Evolutionary conservation across 2,329 filamentous ascomycete species (phyloP).

Genomic region (Beauveria caledonica): DNA sequence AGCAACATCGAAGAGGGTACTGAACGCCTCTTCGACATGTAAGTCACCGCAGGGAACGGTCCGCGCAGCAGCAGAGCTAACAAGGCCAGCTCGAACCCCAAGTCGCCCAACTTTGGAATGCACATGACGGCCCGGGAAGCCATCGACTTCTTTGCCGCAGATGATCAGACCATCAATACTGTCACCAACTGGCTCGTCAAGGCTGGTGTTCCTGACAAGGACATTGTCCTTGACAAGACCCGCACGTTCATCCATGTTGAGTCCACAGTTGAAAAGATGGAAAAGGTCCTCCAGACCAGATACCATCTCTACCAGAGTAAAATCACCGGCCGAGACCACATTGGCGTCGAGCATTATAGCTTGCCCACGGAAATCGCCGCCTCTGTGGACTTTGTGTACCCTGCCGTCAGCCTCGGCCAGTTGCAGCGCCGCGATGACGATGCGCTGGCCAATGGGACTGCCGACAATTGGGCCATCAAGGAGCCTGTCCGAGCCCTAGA

Average conservation of each 20-base stretch:
- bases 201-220: slow-evolving; percentile 39
- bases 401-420: slow-evolving; percentile 29
- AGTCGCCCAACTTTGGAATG: slow-evolving; percentile 34
- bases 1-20: slow-evolving; percentile 35
- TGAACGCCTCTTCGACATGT: slow-evolving; percentile 32
- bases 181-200: slow-evolving; percentile 44
- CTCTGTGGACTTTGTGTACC: slow-evolving; percentile 33
- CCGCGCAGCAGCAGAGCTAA: neutral
- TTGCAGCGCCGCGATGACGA: neutral
- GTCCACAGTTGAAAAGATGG: slow-evolving; percentile 23
- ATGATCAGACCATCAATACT: slow-evolving; percentile 34
- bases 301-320: slow-evolving; percentile 42
- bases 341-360: slow-evolving; percentile 33
- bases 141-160: slow-evolving; percentile 33
- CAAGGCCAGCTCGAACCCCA: slow-evolving; percentile 26
- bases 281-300: slow-evolving; percentile 42
- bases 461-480: slow-evolving; percentile 8
- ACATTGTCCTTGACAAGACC: slow-evolving; percentile 41
- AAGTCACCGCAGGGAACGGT: neutral
- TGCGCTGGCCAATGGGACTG: neutral
- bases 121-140: slow-evolving; percentile 37
- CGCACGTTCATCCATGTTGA: slow-evolving; percentile 32
- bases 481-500: neutral
- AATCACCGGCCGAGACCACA: slow-evolving; percentile 22
- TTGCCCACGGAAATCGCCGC: slow-evolving; percentile 27